These are phyloP conservation scores for Pochonia chlamydosporia DNA, from an alignment of 2,329 filamentous ascomycete genomes.

Conservation along the genomic window DNA sequence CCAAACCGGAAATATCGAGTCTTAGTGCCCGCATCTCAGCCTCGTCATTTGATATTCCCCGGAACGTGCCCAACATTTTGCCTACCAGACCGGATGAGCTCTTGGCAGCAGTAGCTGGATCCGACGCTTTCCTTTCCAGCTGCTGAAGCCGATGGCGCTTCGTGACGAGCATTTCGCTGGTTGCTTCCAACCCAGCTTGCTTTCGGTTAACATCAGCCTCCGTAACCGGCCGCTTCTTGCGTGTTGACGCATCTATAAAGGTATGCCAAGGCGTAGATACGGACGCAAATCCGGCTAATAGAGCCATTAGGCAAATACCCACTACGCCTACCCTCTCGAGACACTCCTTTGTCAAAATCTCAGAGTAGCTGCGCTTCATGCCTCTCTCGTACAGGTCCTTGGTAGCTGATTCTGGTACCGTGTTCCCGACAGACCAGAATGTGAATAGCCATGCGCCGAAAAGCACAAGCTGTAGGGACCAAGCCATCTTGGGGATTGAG, in stretches of 20 bases:
- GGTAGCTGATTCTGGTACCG: slow-evolving; percentile 38
- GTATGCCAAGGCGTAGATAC: slow-evolving; percentile 83
- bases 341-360: slow-evolving; percentile 44
- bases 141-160: slow-evolving; percentile 69
- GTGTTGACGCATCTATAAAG: slow-evolving; percentile 56
- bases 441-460: slow-evolving; percentile 64
- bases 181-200: slow-evolving; percentile 70
- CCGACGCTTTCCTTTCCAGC: slow-evolving; percentile 54
- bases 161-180: slow-evolving; percentile 69
- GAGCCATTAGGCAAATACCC: slow-evolving; percentile 79
- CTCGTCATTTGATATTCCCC: slow-evolving; percentile 55
- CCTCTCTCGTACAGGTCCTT: slow-evolving; percentile 1
- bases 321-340: slow-evolving; percentile 73
- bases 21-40: slow-evolving; percentile 57
- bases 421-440: slow-evolving; percentile 72
- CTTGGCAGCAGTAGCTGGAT: slow-evolving; percentile 31
- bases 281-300: slow-evolving; percentile 85
- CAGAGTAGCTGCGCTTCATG: slow-evolving; percentile 24
- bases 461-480: slow-evolving; percentile 55
- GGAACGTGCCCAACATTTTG: slow-evolving; percentile 66
- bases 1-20: slow-evolving; percentile 72
- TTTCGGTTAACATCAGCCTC: slow-evolving; percentile 73
- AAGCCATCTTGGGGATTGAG: slow-evolving; percentile 52
- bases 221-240: slow-evolving; percentile 52
- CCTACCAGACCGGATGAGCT: slow-evolving; percentile 54